Base-by-base conservation (phyloP, 176 grass and related monocot genomes). In the Rhynchospora tenuis region DNA sequence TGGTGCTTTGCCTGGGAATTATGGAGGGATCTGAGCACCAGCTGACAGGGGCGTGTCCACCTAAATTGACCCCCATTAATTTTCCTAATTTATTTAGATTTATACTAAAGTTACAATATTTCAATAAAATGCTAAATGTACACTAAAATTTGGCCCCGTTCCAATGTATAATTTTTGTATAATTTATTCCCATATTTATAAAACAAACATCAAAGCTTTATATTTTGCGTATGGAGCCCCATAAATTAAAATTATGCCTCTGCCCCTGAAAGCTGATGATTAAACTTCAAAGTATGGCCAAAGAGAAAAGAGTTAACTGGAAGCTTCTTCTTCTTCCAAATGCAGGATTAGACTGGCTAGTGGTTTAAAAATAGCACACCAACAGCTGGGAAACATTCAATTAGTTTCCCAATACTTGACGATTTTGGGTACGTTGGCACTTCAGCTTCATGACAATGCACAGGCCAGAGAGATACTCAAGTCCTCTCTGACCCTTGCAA, bases 361-460 rank as follows among this genome's bases (percentile, higher is more conserved):
- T 93, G 95, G 95, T 83, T 91, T 98, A 86, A 98, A 85, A 90
- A 95, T 98, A 85, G 92, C 95, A 79, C 92, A 98, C 83, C 92
- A 95, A 87, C 91, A 98, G 83, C 87, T 98, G 79, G 91, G 95
- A 80, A 98, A 98, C 80, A 98, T 98, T 69, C 91, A 98, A 83
- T 88, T 98, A 78, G 95, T 98, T 91, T 98, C 95, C 71, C 95
- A 98, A 83, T 98, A 93, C 87, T 81, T 98, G 83, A 98, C 95
- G 61, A 91, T 98, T 70, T 81, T 98, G 48, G 95, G 95, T 59
- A 95, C 95, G 28, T 79, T 98, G 83, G 95, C 95, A 45, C 89
- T 98, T 87, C 95, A 98, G 64, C 86, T 98, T 77, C 95, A 93
- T 69, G 95, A 98, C 23, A 88, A 73, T 60, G 92, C 81, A 83